Percentiles rank a stretch among this genome's conserved stretches.
Conservation (phyloP, 2,329 filamentous ascomycete genomes). For the Fusarium transvaalense region DNA sequence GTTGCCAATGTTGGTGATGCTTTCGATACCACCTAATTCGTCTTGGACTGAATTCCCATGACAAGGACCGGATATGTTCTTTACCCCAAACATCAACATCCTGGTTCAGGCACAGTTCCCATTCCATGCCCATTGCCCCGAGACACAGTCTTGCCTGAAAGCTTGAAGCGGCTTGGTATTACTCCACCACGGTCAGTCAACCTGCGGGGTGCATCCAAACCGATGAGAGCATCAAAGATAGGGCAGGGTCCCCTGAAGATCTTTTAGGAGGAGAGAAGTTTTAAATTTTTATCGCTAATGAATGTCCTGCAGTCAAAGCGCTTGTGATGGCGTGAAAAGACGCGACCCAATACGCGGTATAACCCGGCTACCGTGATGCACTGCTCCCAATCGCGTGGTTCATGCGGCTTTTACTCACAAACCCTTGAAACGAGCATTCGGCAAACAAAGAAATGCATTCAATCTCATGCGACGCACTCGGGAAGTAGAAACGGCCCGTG, state of each 20-base stretch:
- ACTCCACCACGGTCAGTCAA: conserved; percentile 31
- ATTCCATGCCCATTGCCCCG: conserved; percentile 20
- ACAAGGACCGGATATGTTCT: conserved; percentile 15
- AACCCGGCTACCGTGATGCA: conserved; percentile 1
- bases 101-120: conserved; percentile 1
- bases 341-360: neutral
- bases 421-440: neutral
- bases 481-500: conserved; percentile 40
- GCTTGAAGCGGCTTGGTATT: conserved; percentile 19
- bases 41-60: conserved; percentile 6
- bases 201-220: conserved; percentile 44
- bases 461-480: conserved; percentile 13
- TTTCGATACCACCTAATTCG: too few species aligned
- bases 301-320: neutral
- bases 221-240: conserved; percentile 15
- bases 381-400: conserved; percentile 36
- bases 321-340: neutral
- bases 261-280: neutral
- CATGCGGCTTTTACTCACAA: conserved; percentile 34
- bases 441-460: conserved; percentile 7
- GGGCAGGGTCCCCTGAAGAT: conserved; percentile 30
- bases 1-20: neutral
- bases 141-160: conserved; percentile 14
- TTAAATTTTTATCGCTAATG: neutral
- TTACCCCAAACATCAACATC: conserved; percentile 24